These are phyloP conservation scores for Glebionis coronaria DNA, from an alignment of 129 eudicot species.

Conservation along the genomic window DNA sequence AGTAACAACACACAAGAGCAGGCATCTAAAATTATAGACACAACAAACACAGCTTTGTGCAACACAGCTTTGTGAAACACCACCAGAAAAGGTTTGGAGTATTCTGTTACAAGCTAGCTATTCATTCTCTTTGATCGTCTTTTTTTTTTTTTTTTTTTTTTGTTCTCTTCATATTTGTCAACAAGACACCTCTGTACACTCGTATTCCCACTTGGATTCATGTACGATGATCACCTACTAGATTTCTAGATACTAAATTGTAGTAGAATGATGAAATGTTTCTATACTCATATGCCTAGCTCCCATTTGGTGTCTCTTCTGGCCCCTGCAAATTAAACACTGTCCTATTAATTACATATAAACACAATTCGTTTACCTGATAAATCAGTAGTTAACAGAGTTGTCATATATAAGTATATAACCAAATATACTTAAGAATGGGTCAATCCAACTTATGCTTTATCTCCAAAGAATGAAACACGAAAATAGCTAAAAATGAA, in stretches of 20 bases:
- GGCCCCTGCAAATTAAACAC: slow-evolving; percentile 11
- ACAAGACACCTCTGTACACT: slow-evolving; percentile 24
- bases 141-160: slow-evolving; percentile 5
- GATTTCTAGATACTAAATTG: slow-evolving; percentile 17
- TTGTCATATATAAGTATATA: neutral
- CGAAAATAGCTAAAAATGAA: too few species aligned
- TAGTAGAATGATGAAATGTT: slow-evolving; percentile 7
- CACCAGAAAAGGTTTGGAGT: slow-evolving; percentile 11
- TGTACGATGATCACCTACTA: slow-evolving; percentile 7
- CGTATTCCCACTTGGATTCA: slow-evolving; percentile 6
- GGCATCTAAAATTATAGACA: neutral
- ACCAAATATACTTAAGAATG: neutral
- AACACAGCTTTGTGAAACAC: slow-evolving; percentile 1
- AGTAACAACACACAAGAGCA: neutral
- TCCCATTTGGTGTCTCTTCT: slow-evolving; percentile 6
- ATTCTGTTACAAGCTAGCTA: slow-evolving; percentile 18
- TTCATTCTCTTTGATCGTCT: slow-evolving; percentile 5
- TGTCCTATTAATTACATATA: neutral
- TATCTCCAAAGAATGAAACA: neutral
- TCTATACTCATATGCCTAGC: slow-evolving; percentile 14
- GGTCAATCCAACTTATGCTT: neutral
- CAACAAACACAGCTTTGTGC: slow-evolving; percentile 1
- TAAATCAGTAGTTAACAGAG: neutral
- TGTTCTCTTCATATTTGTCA: slow-evolving; percentile 10
- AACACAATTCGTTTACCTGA: neutral